Conservation (phyloP, 129 eudicot species). For the Helianthus annuus region DNA sequence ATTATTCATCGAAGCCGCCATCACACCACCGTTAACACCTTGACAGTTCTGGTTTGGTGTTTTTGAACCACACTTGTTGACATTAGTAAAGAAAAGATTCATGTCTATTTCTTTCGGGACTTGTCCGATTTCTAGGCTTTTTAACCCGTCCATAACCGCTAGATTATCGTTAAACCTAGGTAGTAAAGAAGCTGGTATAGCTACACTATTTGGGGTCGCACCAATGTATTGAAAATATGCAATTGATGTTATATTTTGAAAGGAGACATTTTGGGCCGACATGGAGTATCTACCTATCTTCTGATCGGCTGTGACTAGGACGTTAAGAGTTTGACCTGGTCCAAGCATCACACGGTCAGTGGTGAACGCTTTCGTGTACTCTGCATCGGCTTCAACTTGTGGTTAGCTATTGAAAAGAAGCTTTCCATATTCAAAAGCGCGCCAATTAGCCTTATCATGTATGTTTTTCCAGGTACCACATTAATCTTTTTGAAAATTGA, state of each 20-base stretch:
- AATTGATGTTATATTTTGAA: slow-evolving; percentile 58
- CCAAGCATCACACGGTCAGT: slow-evolving; percentile 67
- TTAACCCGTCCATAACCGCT: slow-evolving; percentile 66
- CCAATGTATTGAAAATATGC: slow-evolving; percentile 66
- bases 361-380: slow-evolving; percentile 66
- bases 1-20: slow-evolving; percentile 86
- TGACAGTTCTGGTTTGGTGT: slow-evolving; percentile 55
- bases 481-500: slow-evolving; percentile 51
- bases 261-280: slow-evolving; percentile 58
- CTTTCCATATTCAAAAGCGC: slow-evolving; percentile 64
- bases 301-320: slow-evolving; percentile 72
- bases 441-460: slow-evolving; percentile 63
- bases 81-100: slow-evolving; percentile 69
- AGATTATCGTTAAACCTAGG: slow-evolving; percentile 58
- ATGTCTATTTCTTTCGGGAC: slow-evolving; percentile 65
- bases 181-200: slow-evolving; percentile 53
- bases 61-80: slow-evolving; percentile 51
- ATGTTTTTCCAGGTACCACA: slow-evolving; percentile 64
- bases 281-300: slow-evolving; percentile 59
- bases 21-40: slow-evolving; percentile 57
- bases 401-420: slow-evolving; percentile 80
- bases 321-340: slow-evolving; percentile 76
- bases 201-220: slow-evolving; percentile 39
- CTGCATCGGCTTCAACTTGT: slow-evolving; percentile 74
- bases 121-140: slow-evolving; percentile 37